phyloP scores from a whole-genome alignment of 805 yeast species.

The Saturnispora sekii region DNA sequence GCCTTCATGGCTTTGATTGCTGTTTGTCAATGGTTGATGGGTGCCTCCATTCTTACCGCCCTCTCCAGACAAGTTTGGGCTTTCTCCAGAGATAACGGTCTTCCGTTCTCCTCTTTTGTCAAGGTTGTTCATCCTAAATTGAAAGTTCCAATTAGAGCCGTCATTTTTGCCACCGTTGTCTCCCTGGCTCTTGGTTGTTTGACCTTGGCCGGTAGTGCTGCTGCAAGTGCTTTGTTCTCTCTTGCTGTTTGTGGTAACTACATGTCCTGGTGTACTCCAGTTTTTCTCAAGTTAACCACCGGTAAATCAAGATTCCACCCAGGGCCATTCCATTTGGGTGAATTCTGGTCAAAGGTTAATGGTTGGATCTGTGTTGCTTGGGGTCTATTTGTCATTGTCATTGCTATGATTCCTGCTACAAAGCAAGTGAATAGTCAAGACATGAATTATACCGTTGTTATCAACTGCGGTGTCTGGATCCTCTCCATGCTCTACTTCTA shows the following conservation, averaged over 20 bases:
- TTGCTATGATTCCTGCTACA: conserved; percentile 53
- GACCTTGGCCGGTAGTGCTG: conserved; percentile 47
- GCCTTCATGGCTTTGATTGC: conserved; percentile 37
- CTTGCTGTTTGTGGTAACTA: conserved; percentile 54
- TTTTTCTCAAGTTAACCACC: conserved; percentile 40
- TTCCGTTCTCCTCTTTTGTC: conserved; percentile 49
- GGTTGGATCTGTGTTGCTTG: conserved; percentile 37
- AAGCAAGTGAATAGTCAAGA: conserved; percentile 31
- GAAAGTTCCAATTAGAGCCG: conserved; percentile 60
- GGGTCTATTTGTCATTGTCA: conserved; percentile 41
- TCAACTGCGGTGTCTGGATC: conserved; percentile 40
- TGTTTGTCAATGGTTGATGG: conserved; percentile 39
- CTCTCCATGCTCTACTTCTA: conserved; percentile 17
- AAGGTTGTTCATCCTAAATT: conserved; percentile 46
- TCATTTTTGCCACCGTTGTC: conserved; percentile 41
- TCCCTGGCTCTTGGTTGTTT: conserved; percentile 47
- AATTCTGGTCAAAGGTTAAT: conserved; percentile 34
- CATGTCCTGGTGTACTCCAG: conserved; percentile 55
- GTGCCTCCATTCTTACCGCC: conserved; percentile 55
- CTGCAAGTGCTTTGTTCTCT: conserved; percentile 61
- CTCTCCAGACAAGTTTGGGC: conserved; percentile 61
- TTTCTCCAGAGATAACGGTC: conserved; percentile 58
- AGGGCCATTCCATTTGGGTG: conserved; percentile 60
- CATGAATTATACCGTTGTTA: conserved; percentile 65
- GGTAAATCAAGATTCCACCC: conserved; percentile 46